Base-by-base conservation (phyloP, 805 yeast genomes). In the Wickerhamomyces strasburgensis region DNA sequence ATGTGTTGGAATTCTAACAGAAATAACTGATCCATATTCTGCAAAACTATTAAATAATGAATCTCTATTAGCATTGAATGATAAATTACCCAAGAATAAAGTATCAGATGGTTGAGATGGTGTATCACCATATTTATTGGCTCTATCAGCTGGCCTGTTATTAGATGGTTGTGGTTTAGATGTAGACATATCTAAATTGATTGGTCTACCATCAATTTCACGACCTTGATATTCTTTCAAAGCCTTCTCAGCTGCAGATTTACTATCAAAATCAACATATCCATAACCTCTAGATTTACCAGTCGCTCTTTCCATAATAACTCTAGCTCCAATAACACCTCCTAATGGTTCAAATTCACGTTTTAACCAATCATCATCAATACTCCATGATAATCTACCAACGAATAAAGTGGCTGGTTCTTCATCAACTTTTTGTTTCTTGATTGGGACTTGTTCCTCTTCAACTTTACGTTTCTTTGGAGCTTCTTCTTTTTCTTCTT, bases 251-350 rank as follows among this genome's bases (percentile, higher is more conserved):
- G 97, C 98, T 44, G 70, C 70, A 19, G 75, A 75, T 57, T 76
- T 78, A 55, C 73, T 66, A 53, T 78, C 87, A 60, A 93, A 93
- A 63, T 93, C 98, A 64, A 93, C 96, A 69, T 93, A 93, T 62
- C 95, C 95, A 74, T 85, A 90, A 64, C 98, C 98, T 74, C 90
- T 82, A 39, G 96, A 87, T 69, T 86, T 84, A 54, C 89, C 93
- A 42, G 94, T 76, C 44, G 83, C 84, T 69, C 93, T 84, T 67
- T 93, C 98, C 65, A 80, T 78, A 62, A 93, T 86, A 49, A 93
- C 96, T 70, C 98, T 82, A 50, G 98, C 97, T 54, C 80, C 63
- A 26, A 76, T 56, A 42, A 88, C 93, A 64, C 95, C 96, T 35
- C 90, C 95, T 37, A 65, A 56, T 45, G 73, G 75, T 62, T 81